Conservation (phyloP, 2,329 filamentous ascomycete species). For the Hymenoscyphus scutula region DNA sequence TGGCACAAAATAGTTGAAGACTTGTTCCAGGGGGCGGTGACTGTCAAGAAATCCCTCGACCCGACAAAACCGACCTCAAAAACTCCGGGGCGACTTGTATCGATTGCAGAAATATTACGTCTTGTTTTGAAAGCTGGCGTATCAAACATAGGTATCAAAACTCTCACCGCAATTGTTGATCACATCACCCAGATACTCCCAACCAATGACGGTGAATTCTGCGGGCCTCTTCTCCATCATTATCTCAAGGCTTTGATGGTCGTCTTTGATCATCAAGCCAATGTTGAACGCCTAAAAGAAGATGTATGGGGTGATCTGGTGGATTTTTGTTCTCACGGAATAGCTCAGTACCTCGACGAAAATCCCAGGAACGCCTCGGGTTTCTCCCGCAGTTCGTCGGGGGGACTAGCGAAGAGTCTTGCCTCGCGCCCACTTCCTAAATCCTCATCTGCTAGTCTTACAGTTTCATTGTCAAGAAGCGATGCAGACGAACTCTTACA, state of each 20-base stretch:
- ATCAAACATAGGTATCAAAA: conserved; percentile 68
- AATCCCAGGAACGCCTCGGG: conserved; percentile 19
- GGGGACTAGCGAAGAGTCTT: conserved; percentile 15
- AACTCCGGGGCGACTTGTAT: conserved; percentile 57
- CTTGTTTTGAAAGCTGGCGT: conserved; percentile 68
- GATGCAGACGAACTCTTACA: conserved; percentile 57
- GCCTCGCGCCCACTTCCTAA: conserved; percentile 27
- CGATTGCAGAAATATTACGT: conserved; percentile 70
- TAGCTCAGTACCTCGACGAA: conserved; percentile 49
- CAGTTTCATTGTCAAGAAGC: conserved; percentile 32
- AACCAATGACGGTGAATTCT: conserved; percentile 57
- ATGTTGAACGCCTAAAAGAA: conserved; percentile 73
- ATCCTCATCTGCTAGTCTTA: conserved; percentile 22
- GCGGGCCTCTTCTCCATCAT: conserved; percentile 68
- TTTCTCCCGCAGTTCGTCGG: conserved; percentile 23
- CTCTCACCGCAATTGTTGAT: conserved; percentile 73
- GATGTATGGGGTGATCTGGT: conserved; percentile 40
- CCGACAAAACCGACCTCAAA: conserved; percentile 46
- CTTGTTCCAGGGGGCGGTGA: conserved; percentile 66
- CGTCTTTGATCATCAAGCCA: conserved; percentile 69
- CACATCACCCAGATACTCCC: conserved; percentile 77
- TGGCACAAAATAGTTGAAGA: conserved; percentile 80
- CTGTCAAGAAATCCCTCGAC: conserved; percentile 65
- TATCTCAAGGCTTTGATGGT: conserved; percentile 74
- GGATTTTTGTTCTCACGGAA: conserved; percentile 61